Percentiles rank a stretch among this genome's conserved stretches.
phyloP scores from a whole-genome alignment of 441 rosid species.

The Croton laevigatus region DNA sequence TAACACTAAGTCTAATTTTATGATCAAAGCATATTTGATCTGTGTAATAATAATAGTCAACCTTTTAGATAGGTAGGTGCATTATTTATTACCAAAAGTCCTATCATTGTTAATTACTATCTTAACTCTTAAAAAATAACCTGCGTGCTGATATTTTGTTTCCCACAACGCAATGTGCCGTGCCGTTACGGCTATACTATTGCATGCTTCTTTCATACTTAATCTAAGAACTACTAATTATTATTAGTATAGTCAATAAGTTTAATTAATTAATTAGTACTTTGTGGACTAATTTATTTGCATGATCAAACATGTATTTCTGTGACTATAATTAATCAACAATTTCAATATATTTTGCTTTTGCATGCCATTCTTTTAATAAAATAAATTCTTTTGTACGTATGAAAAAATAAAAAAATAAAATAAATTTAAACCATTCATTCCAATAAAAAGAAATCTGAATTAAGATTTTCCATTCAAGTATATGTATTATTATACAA shows the following conservation, averaged over 20 bases:
- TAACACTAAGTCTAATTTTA: too few species aligned
- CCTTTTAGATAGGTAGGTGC: background rate
- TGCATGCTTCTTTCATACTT: slow-evolving; percentile 18
- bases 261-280: too few species aligned
- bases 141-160: slow-evolving; percentile 16
- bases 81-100: background rate
- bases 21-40: background rate
- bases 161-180: slow-evolving; percentile 32
- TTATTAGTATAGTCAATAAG: too few species aligned
- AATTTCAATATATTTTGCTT: background rate
- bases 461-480: too few species aligned
- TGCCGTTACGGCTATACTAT: slow-evolving; percentile 39
- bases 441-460: too few species aligned
- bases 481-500: too few species aligned
- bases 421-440: too few species aligned
- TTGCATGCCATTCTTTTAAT: background rate
- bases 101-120: too few species aligned
- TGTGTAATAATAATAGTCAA: slow-evolving; percentile 14
- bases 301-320: slow-evolving; percentile 28
- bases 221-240: background rate
- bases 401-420: too few species aligned
- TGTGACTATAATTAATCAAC: slow-evolving; percentile 3
- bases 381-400: too few species aligned
- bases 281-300: too few species aligned
- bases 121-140: too few species aligned